Percentiles rank a stretch among this genome's conserved stretches.
Evolutionary conservation across 2,329 filamentous ascomycete genomes (phyloP).

Genomic region (Triangularia setosa): DNA sequence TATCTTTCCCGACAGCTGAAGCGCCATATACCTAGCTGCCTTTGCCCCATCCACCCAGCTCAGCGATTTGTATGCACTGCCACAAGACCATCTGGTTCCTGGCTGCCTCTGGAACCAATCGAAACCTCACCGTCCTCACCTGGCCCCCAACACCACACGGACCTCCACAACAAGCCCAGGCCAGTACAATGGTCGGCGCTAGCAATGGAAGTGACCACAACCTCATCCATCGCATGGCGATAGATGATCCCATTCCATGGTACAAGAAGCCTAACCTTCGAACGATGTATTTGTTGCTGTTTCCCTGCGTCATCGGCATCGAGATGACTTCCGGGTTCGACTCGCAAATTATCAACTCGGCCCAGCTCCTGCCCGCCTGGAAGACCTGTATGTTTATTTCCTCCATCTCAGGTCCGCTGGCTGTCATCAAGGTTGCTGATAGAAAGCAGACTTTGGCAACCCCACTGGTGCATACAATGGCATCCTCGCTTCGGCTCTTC

Average conservation of each 20-base stretch:
- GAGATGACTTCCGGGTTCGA: slow-evolving; percentile 59
- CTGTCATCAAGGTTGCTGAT: not conserved
- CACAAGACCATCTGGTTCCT: not conserved
- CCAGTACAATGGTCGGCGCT: slow-evolving; percentile 21
- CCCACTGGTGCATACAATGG: slow-evolving; percentile 45
- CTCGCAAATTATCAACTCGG: slow-evolving; percentile 39
- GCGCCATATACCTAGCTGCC: not conserved
- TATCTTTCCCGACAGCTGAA: not conserved
- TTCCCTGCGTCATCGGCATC: slow-evolving; percentile 56
- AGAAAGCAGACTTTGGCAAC: slow-evolving; percentile 40
- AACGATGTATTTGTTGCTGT: slow-evolving; percentile 50
- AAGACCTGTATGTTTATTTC: slow-evolving; percentile 30
- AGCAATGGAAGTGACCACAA: slow-evolving; percentile 18
- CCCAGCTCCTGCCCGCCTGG: slow-evolving; percentile 37
- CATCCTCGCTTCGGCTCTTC: slow-evolving; percentile 57
- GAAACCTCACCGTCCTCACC: not conserved
- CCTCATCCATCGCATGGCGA: slow-evolving; percentile 39
- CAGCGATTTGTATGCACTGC: not conserved
- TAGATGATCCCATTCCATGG: slow-evolving; percentile 44
- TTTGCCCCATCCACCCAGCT: not conserved
- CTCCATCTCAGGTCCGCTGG: not conserved
- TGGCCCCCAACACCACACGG: not conserved
- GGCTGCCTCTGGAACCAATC: not conserved
- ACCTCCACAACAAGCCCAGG: not conserved
- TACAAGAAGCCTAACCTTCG: slow-evolving; percentile 55